Base-by-base conservation (phyloP, 805 yeast species). In the Kluyveromyces nonfermentans region DNA sequence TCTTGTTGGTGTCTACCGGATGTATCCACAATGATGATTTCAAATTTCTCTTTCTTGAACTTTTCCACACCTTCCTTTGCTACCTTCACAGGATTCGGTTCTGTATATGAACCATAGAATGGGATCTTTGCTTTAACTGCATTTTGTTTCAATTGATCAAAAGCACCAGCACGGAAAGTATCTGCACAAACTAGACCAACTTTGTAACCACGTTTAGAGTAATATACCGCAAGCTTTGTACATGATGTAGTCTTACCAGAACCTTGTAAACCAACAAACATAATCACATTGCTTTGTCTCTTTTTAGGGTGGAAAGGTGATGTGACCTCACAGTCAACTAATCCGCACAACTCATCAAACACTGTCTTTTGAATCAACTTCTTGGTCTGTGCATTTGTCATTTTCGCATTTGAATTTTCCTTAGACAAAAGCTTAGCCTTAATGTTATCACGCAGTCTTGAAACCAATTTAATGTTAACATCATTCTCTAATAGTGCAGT, bases 121-220 rank as follows among this genome's bases (percentile, higher is more conserved):
- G 98, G 97, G 44, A 90, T 86, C 53, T 83, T 79, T 1, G 98
- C 94, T 69, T 87, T 86, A 43, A 90, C 87, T 19, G 98, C 97
- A 65, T 90, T 90, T 67, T 90, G 98, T 63, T 93, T 90, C 66
- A 90, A 75, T 72, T 90, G 98, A 67, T 90, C 98, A 70, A 90
- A 90, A 2, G 98, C 98, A 74, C 98, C 98, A 32, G 98, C 98
- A 74, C 98, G 81, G 73, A 90, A 93, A 25, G 98, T 93, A 71
- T 93, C 98, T 1, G 98, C 98, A 77, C 98, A 93, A 20, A 93
- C 97, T 60, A 93, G 71, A 42, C 97, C 97, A 38, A 87, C 95
- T 62, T 88, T 89, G 67, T 81, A 87, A 2, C 97, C 97, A 58
- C 97, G 73, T 59, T 89, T 78, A 58, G 88, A 90, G 62, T 93